Conservation (phyloP, 2,329 filamentous ascomycete species). For the Ophidiomyces ophidiicola region DNA sequence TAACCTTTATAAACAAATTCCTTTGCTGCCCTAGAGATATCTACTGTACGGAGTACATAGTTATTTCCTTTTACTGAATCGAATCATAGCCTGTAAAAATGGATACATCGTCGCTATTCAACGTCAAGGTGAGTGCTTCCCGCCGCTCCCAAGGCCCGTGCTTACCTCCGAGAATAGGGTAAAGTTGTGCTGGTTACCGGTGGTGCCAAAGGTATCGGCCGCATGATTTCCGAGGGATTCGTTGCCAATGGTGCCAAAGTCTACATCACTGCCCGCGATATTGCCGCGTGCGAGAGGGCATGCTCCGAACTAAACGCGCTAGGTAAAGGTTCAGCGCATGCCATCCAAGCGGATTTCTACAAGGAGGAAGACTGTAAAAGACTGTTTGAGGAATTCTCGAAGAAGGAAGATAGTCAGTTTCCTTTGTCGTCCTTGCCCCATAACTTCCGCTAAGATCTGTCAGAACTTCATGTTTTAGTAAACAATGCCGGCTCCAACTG, state of each 20-base stretch:
- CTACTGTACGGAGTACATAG: too few relatives aligned
- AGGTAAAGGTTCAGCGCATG: conserved; percentile 40
- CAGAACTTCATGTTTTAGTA: conserved; percentile 38
- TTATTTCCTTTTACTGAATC: not conserved
- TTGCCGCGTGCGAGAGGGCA: conserved; percentile 38
- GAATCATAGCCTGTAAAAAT: conserved; percentile 27
- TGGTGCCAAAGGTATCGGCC: conserved; percentile 41
- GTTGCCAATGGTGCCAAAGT: conserved; percentile 42
- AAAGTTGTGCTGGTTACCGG: conserved; percentile 41
- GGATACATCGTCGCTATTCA: conserved; percentile 45
- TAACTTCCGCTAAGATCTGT: conserved; percentile 9
- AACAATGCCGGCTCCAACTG: conserved; percentile 45
- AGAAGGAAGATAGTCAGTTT: conserved; percentile 45
- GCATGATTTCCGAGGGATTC: conserved; percentile 45
- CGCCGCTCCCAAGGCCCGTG: conserved; percentile 16
- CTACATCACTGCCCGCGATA: conserved; percentile 44
- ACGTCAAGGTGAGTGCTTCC: conserved; percentile 42
- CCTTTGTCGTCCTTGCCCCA: conserved; percentile 51
- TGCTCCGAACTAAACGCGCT: conserved; percentile 38
- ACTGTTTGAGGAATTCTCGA: conserved; percentile 38
- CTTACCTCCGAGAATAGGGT: conserved; percentile 43
- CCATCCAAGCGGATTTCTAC: conserved; percentile 42
- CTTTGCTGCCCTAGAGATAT: too few relatives aligned
- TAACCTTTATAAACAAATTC: too few relatives aligned
- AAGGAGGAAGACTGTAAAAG: conserved; percentile 40